Conservation (phyloP, 345 rosid species). For the Ceriops tagal region DNA sequence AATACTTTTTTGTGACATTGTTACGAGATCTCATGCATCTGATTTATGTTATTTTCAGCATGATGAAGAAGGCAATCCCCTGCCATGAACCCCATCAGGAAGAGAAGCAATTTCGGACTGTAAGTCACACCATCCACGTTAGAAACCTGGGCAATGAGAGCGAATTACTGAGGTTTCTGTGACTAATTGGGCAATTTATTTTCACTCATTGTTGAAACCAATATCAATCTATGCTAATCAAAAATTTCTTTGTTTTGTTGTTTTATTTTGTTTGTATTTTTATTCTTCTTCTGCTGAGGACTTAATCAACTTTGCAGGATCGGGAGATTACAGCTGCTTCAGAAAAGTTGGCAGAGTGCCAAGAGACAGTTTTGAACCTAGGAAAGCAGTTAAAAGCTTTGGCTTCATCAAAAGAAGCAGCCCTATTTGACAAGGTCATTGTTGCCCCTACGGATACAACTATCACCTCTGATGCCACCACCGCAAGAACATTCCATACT, state of each 20-base stretch:
- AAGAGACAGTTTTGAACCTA: constrained; percentile 74
- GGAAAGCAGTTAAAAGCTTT: constrained; percentile 88
- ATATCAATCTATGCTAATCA: too few relatives aligned
- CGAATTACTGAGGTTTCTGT: too few relatives aligned
- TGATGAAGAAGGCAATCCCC: constrained; percentile 32
- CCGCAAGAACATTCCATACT: constrained; percentile 20
- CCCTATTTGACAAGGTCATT: constrained; percentile 48
- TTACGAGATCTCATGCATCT: constrained; percentile 18
- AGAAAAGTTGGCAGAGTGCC: constrained; percentile 90
- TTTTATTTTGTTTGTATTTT: not conserved
- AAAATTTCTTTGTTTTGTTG: not conserved
- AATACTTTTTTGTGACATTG: constrained; percentile 1
- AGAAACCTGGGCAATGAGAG: too few relatives aligned
- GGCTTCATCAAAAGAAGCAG: constrained; percentile 58
- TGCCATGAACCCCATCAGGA: constrained; percentile 35
- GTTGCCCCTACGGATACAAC: constrained; percentile 28
- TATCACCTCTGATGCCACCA: constrained; percentile 10
- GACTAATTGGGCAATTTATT: too few relatives aligned
- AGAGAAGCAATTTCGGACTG: constrained; percentile 53
- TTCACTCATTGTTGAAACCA: too few relatives aligned
- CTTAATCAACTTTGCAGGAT: constrained; percentile 44
- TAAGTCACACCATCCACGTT: constrained; percentile 36
- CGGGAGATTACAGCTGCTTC: constrained; percentile 89
- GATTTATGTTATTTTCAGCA: constrained; percentile 42
- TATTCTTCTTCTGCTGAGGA: constrained; percentile 1